Evolutionary conservation across 257 asterid genomes (phyloP), one percentile per base, ranked within the genome.

Genomic region (Haberlea rhodopensis): DNA sequence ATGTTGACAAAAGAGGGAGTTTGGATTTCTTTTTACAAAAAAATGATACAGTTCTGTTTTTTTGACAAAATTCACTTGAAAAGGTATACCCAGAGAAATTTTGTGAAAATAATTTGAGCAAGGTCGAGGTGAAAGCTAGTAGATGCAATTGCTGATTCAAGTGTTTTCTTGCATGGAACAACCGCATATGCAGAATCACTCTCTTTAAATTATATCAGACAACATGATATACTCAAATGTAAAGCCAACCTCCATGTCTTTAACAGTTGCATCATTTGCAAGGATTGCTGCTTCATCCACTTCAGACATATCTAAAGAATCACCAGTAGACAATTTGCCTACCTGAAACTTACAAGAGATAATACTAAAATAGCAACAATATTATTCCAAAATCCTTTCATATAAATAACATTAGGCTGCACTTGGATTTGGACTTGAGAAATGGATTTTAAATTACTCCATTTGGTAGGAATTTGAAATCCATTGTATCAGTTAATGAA

Each of bases 291-390:
- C 81, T 86, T 90, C 97, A 79, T 94, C 99, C 15, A 77, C 80
- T 29, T 96, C 80, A 65, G 83, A 76, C 87, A 94, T 94, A 69
- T 94, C 99, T 66, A 94, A 80, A 58, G 99, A 94, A 77, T 94
- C 99, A n/a, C 99, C 97, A 7, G 99, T 94, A 45, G 99, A 87
- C 77, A 94, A 78, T 78, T 80, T 94, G 25, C 96, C 96, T 13
- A 88, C 87, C 99, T 92, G 75, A 68, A 63, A 68, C 73, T 68
- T 56, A 61, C 66, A 72, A 4, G 34, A 9, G n/a, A 54, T 43
- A 16, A 16, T 9, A 43, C 8, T 13, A 3, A 13, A 43, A 4
- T 8, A 1, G n/a, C 51, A 3, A 8, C 7, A 0, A 43, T 5
- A 0, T 43, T 43, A 43, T 43, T 13, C 6, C 15, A 40, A 15